Conservation (phyloP, 768 basidiomycete species). For the Russula sp. region DNA sequence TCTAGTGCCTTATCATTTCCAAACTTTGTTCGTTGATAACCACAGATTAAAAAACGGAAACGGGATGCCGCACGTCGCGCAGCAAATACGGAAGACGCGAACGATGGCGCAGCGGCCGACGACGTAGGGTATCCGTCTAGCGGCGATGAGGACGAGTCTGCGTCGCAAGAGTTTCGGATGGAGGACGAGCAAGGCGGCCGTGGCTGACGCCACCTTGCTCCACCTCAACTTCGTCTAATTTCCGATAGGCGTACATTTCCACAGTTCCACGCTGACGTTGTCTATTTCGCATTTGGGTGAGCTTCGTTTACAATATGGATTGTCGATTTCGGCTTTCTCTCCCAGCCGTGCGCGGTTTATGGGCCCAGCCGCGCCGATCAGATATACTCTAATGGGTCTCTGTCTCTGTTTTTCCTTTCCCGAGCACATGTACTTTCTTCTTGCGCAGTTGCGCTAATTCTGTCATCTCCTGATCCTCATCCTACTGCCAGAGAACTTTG, state of each 20-base stretch:
- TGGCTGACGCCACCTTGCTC: conserved; percentile 12
- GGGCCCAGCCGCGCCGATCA: conserved; percentile 22
- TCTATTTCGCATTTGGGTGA: conserved; percentile 28
- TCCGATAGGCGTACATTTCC: conserved; percentile 11
- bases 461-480: conserved; percentile 1
- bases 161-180: conserved; percentile 25
- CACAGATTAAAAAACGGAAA: conserved; percentile 25
- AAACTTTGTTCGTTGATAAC: conserved; percentile 11
- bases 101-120: conserved; percentile 15
- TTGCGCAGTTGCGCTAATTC: conserved; percentile 21
- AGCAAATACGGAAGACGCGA: conserved; percentile 7
- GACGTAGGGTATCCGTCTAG: conserved; percentile 19
- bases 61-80: conserved; percentile 24
- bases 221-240: conserved; percentile 9
- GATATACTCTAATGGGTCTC: conserved; percentile 24
- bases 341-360: conserved; percentile 16
- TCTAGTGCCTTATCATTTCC: conserved; percentile 7
- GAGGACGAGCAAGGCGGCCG: conserved; percentile 20
- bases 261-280: conserved; percentile 21
- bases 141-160: conserved; percentile 25
- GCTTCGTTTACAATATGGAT: conserved; percentile 25
- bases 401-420: conserved; percentile 9
- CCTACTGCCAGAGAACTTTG: conserved; percentile 5
- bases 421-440: conserved; percentile 17
- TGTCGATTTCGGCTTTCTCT: conserved; percentile 18